Percentiles rank a stretch among this genome's conserved stretches.
These are phyloP conservation scores for Sporobolomyces roseus DNA, from an alignment of 768 basidiomycete genomes.

Conservation along the genomic window DNA sequence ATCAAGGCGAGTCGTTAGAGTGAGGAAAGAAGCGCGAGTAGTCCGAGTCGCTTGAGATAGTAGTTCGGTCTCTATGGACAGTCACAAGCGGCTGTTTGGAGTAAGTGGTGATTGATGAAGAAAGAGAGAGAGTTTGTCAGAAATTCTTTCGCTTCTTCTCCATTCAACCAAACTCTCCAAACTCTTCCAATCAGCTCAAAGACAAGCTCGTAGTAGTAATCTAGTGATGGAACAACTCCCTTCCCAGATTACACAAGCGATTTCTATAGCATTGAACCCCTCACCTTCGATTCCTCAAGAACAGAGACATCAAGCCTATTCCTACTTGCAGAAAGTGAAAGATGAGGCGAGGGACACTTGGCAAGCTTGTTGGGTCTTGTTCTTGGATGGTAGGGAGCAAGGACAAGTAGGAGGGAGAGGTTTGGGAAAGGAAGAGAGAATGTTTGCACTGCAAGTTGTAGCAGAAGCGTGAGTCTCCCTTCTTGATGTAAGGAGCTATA, in stretches of 20 bases:
- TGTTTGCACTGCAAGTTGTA: constrained; percentile 45
- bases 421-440: constrained; percentile 34
- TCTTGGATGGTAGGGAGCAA: constrained; percentile 31
- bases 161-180: background rate
- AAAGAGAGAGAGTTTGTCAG: too few relatives aligned
- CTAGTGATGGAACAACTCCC: constrained; percentile 16
- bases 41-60: too few relatives aligned
- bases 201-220: background rate
- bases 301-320: constrained; percentile 36
- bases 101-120: too few relatives aligned
- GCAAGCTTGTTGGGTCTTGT: constrained; percentile 41
- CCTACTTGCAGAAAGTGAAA: constrained; percentile 43
- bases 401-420: background rate
- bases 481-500: background rate
- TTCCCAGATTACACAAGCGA: constrained; percentile 10
- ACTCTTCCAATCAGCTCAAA: background rate
- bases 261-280: constrained; percentile 16
- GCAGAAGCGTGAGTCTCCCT: constrained; percentile 38
- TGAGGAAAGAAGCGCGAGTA: too few relatives aligned
- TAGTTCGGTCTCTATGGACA: too few relatives aligned
- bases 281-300: constrained; percentile 14
- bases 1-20: too few relatives aligned
- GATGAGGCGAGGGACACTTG: constrained; percentile 31
- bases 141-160: too few relatives aligned
- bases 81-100: too few relatives aligned